Conservation (phyloP, 306 rosid species). For the Inga oerstediana region DNA sequence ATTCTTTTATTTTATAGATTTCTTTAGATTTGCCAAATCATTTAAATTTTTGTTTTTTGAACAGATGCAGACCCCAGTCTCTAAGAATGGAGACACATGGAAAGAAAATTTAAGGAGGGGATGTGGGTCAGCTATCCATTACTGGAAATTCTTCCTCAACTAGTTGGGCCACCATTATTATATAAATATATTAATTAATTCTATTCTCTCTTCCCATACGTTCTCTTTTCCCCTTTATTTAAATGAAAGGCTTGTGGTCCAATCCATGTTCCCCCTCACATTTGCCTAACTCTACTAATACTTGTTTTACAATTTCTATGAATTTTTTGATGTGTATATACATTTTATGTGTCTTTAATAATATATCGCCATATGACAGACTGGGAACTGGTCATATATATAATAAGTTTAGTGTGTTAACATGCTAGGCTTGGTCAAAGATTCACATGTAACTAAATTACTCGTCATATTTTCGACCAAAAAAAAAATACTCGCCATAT, state of each 20-base stretch:
- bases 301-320: conserved; percentile 32
- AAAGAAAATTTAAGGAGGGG: conserved; percentile 44
- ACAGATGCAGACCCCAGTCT: conserved; percentile 48
- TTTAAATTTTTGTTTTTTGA: conserved; percentile 19
- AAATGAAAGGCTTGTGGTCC: conserved; percentile 50
- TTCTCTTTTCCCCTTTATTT: conserved; percentile 18
- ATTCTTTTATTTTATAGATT: conserved; percentile 20
- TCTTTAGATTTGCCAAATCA: conserved; percentile 36
- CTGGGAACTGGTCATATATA: neutral
- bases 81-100: conserved; percentile 47
- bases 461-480: neutral
- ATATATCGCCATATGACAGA: neutral
- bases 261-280: conserved; percentile 51
- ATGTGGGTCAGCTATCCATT: conserved; percentile 55
- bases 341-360: neutral
- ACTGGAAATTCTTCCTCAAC: conserved; percentile 58
- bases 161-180: conserved; percentile 41
- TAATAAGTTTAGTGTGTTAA: neutral
- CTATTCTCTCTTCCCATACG: conserved; percentile 26
- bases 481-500: neutral
- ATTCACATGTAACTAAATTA: neutral
- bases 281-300: conserved; percentile 35
- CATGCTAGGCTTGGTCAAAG: neutral
- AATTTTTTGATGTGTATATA: neutral
- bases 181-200: conserved; percentile 25